These are phyloP conservation scores for Naganishia vaughanmartiniae DNA, from an alignment of 768 basidiomycete species.

Conservation along the genomic window DNA sequence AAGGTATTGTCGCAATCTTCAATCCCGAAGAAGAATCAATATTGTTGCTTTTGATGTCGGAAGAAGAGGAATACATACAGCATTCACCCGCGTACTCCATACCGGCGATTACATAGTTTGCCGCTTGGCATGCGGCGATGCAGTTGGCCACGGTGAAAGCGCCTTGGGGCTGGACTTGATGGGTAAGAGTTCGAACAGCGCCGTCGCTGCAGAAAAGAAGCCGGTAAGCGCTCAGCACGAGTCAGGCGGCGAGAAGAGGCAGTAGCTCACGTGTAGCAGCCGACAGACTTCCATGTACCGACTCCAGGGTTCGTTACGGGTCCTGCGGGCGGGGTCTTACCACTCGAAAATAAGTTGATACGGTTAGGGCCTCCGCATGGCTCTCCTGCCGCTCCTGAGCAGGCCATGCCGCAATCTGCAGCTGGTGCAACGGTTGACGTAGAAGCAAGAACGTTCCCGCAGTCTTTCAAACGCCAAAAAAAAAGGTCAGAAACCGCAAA, in stretches of 20 bases:
- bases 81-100: conserved; percentile 20
- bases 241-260: neutral
- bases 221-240: neutral
- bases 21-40: neutral
- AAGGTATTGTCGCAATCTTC: conserved; percentile 41
- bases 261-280: conserved; percentile 66
- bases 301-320: conserved; percentile 60
- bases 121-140: conserved; percentile 6
- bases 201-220: neutral
- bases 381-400: conserved; percentile 1
- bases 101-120: conserved; percentile 1
- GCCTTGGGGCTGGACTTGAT: conserved; percentile 3
- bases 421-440: neutral
- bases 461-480: neutral
- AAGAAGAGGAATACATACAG: neutral
- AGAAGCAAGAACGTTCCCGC: neutral
- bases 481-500: neutral
- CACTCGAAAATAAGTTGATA: conserved; percentile 58
- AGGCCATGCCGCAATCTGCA: neutral
- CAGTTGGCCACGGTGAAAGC: neutral
- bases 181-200: neutral
- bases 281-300: conserved; percentile 67
- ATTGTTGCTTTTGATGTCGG: conserved; percentile 26
- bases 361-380: conserved; percentile 63
- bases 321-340: conserved; percentile 59